phyloP scores from a whole-genome alignment of 2,329 filamentous ascomycete species.

The Eutypella sp. region DNA sequence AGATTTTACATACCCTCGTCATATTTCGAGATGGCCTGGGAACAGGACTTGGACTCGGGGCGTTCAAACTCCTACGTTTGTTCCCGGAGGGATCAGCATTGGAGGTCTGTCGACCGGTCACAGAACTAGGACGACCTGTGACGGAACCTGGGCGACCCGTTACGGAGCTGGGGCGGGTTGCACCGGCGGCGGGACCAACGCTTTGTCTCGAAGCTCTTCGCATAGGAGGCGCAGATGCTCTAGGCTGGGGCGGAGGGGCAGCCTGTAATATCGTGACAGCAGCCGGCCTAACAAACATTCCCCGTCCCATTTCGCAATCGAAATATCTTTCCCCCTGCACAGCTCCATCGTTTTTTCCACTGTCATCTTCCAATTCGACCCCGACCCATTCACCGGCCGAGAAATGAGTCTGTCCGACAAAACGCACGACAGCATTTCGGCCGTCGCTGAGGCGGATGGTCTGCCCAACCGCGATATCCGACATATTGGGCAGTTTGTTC shows the following conservation, averaged over 20 bases:
- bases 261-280: constrained; percentile 59
- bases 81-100: too few species aligned
- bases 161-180: constrained; percentile 49
- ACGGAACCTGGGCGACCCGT: too few species aligned
- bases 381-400: constrained; percentile 83
- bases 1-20: constrained; percentile 42
- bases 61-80: constrained; percentile 67
- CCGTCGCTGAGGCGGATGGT: constrained; percentile 75
- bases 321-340: constrained; percentile 88
- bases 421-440: constrained; percentile 72
- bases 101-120: constrained; percentile 51
- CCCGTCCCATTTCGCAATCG: constrained; percentile 68
- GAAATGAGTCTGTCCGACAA: constrained; percentile 74
- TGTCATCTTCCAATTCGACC: constrained; percentile 75
- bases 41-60: constrained; percentile 67
- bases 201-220: constrained; percentile 32
- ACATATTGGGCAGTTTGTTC: constrained; percentile 38
- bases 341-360: constrained; percentile 90
- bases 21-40: constrained; percentile 54
- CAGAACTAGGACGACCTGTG: constrained; percentile 50
- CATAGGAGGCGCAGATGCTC: constrained; percentile 31
- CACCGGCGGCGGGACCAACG: constrained; percentile 15
- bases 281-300: constrained; percentile 79
- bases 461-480: constrained; percentile 62
- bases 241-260: constrained; percentile 32